These are phyloP conservation scores for Sporobolomyces phaffii DNA, from an alignment of 768 basidiomycete genomes.

Conservation along the genomic window DNA sequence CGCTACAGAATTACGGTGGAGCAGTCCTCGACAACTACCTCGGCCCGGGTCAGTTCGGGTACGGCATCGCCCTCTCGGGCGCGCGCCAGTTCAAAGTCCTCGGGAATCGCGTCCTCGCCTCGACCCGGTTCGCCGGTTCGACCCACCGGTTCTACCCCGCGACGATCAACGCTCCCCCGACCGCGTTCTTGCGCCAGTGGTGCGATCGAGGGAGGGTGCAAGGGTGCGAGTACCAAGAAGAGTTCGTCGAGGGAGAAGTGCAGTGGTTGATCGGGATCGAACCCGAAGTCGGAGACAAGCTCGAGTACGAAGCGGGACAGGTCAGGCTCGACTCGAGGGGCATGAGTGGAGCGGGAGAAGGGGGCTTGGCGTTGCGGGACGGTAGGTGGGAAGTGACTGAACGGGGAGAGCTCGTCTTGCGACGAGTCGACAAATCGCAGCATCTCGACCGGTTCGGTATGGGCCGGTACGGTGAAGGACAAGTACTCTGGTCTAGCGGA, in stretches of 20 bases:
- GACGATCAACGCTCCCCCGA: slow-evolving; percentile 37
- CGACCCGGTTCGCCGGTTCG: slow-evolving; percentile 36
- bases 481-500: slow-evolving; percentile 24
- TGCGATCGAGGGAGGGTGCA: slow-evolving; percentile 23
- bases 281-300: slow-evolving; percentile 34
- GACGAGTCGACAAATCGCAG: slow-evolving; percentile 13
- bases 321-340: slow-evolving; percentile 16
- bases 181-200: slow-evolving; percentile 38
- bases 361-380: slow-evolving; percentile 14
- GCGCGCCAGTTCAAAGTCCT: slow-evolving; percentile 46
- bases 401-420: slow-evolving; percentile 16
- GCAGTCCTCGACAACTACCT: slow-evolving; percentile 46
- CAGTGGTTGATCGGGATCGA: slow-evolving; percentile 42
- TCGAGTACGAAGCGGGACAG: slow-evolving; percentile 38
- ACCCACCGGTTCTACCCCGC: slow-evolving; percentile 26
- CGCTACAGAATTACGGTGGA: slow-evolving; percentile 45
- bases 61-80: slow-evolving; percentile 49
- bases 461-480: slow-evolving; percentile 14
- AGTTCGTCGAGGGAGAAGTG: slow-evolving; percentile 39
- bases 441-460: slow-evolving; percentile 10
- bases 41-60: slow-evolving; percentile 49
- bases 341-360: slow-evolving; percentile 20
- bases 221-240: slow-evolving; percentile 35
- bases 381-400: slow-evolving; percentile 22
- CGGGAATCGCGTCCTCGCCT: slow-evolving; percentile 44